A percentile compares a stretch with the other conserved stretches of the same genome.
Evolutionary conservation across 1,284 basidiomycete species (phyloP).

Genomic region (Pyrrhoderma noxium): DNA sequence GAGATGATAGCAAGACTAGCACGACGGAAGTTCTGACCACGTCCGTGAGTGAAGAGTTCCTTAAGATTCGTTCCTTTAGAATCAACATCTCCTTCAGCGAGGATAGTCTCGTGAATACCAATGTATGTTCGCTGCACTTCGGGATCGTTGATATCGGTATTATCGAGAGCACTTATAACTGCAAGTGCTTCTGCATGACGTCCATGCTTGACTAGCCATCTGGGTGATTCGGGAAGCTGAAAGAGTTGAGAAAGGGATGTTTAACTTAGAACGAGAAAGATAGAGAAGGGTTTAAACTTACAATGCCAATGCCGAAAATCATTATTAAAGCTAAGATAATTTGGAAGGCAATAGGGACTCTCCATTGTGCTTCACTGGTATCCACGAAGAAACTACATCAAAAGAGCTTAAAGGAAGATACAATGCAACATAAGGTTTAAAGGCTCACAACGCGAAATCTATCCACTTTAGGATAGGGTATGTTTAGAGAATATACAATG

Average conservation of each 20-base stretch:
- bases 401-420: conserved; percentile 27
- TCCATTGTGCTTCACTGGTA: conserved; percentile 54
- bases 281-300: background rate
- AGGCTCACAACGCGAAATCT: conserved; percentile 48
- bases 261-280: background rate
- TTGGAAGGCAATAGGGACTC: conserved; percentile 62
- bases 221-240: conserved; percentile 58
- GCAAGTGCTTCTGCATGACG: conserved; percentile 54
- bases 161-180: conserved; percentile 56
- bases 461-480: conserved; percentile 33
- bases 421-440: conserved; percentile 4
- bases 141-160: conserved; percentile 44
- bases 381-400: conserved; percentile 48
- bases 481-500: no score
- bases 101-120: conserved; percentile 47
- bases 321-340: conserved; percentile 56
- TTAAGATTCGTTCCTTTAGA: conserved; percentile 24
- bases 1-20: conserved; percentile 50
- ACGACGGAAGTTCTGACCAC: conserved; percentile 60
- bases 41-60: conserved; percentile 54
- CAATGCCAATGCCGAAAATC: conserved; percentile 45
- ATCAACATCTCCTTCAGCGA: conserved; percentile 27
- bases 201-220: conserved; percentile 62
- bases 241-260: background rate
- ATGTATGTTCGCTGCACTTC: conserved; percentile 48